Base-by-base conservation (phyloP, 2,329 filamentous ascomycete genomes). In the Epichloe festucae region DNA sequence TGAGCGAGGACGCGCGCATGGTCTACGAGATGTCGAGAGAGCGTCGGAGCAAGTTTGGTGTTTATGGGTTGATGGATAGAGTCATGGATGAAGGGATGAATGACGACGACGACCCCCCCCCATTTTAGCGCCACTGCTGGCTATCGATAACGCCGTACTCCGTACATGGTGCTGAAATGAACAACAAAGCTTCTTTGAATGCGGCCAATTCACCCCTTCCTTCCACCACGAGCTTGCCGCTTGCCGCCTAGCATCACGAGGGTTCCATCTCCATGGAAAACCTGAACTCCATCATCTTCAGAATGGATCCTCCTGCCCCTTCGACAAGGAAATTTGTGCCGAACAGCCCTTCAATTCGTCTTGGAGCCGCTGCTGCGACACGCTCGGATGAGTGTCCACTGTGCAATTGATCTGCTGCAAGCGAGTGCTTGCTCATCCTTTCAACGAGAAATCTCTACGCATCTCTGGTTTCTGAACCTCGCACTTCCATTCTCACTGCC, bases 1-100 rank as follows among this genome's bases (percentile, higher is more conserved):
- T 42, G 61, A 65, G 51, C 55, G 49, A 42, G 19, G 53, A 41
- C 17, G 53, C 48, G 27, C 46, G 54, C 39, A 59, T 55, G 49
- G 34, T 57, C 38, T 27, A 7, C 23, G 23, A 27, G 23, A 27
- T 27, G 23, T 27, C 23, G 23, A 27, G 23, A 2, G 23, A 27
- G 23, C 23, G 23, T 27, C 23, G 23, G 23, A 7, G 23, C 23
- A 27, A 21, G 19, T 2, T 27, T 27, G 23, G 23, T 27, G 23
- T 7, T 27, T 27, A 7, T 27, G 31, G 31, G 31, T 31, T 31
- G 31, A 31, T 31, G 31, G 31, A 31, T 11, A 10, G 31, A 10
- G 2, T 7, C 2, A 7, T 23, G 7, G 27, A 31, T 31, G 27
- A 10, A 7, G 7, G 7, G 27, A 3, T 31, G 27, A 10, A 10